Evolutionary conservation across 2,329 filamentous ascomycete species (phyloP).

Genomic region (Venturia carpophila): DNA sequence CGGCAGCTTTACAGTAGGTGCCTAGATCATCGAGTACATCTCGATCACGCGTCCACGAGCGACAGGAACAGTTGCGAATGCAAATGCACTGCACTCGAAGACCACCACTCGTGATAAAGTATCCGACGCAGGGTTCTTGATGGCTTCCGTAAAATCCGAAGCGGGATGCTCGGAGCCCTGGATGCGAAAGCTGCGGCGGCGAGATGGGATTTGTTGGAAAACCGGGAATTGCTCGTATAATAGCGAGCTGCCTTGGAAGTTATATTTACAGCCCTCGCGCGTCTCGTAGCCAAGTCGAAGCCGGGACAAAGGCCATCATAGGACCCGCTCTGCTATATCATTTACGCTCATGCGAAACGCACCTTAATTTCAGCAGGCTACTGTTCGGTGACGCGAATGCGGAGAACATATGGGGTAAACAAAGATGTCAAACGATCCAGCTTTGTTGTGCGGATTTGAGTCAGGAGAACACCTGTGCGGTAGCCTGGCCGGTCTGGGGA

Average conservation of each 20-base stretch:
- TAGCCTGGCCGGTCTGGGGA: not conserved
- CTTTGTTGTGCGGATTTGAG: conserved; percentile 6
- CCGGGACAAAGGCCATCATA: not conserved
- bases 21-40: not conserved
- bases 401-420: not conserved
- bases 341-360: not conserved
- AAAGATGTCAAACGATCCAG: conserved; percentile 6
- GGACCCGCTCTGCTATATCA: not conserved
- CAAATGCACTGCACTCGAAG: not conserved
- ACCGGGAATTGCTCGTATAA: conserved; percentile 5
- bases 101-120: not conserved
- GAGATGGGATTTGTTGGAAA: conserved; percentile 3
- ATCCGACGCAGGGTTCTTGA: not conserved
- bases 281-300: not conserved
- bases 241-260: not conserved
- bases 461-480: not conserved
- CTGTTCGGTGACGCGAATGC: conserved; percentile 4
- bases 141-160: conserved; percentile 7
- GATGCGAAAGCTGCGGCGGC: conserved; percentile 6
- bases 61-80: not conserved
- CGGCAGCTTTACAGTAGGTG: not conserved
- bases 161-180: not conserved
- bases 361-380: not conserved
- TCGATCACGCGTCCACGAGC: not conserved
- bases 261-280: not conserved